These are phyloP conservation scores for Debaryomyces sp. DNA, from an alignment of 1,139 yeast genomes.

Conservation along the genomic window DNA sequence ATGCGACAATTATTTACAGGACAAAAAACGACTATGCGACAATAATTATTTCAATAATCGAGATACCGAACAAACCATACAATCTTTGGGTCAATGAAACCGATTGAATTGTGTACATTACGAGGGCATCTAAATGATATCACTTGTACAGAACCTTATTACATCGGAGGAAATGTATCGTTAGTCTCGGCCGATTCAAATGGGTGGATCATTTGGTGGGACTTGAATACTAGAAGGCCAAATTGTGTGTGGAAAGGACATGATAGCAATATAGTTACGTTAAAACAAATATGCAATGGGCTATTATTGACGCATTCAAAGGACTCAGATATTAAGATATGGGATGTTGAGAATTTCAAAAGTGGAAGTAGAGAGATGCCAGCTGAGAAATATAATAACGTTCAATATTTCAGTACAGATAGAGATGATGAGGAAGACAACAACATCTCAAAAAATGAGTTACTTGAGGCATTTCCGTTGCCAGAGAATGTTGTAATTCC, in stretches of 20 bases:
- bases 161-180: conserved; percentile 1
- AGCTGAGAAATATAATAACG: conserved; percentile 9
- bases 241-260: conserved; percentile 54
- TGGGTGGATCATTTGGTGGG: conserved; percentile 58
- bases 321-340: conserved; percentile 53
- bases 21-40: neutral
- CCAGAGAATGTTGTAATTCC: conserved; percentile 43
- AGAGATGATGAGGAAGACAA: neutral
- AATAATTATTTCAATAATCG: neutral
- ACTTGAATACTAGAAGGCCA: conserved; percentile 45
- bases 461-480: conserved; percentile 16
- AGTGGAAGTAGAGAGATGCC: conserved; percentile 2
- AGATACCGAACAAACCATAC: neutral
- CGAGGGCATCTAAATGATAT: conserved; percentile 24
- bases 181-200: conserved; percentile 45
- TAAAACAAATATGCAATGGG: conserved; percentile 37
- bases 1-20: neutral
- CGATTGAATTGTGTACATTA: conserved; percentile 18
- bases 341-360: conserved; percentile 35
- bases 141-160: conserved; percentile 11
- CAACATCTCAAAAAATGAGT: conserved; percentile 3
- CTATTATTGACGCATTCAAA: conserved; percentile 54
- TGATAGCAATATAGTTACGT: conserved; percentile 43
- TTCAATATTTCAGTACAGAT: conserved; percentile 8
- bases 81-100: neutral